A percentile compares a stretch with the other conserved stretches of the same genome.
Evolutionary conservation across 768 basidiomycete species (phyloP).

Genomic region (Russula sp.): DNA sequence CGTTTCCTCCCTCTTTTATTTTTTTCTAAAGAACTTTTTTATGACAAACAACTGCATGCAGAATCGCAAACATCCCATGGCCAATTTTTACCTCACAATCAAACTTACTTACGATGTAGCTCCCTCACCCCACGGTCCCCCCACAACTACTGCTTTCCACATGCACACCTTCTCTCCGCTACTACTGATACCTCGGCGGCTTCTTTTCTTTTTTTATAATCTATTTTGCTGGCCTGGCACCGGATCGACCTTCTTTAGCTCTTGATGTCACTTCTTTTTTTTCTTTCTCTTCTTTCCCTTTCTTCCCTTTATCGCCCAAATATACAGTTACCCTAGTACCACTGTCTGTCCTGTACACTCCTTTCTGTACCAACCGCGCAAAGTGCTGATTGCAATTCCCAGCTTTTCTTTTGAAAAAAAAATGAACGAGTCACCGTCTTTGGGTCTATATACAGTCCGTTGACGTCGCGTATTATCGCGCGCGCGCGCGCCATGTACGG

Average conservation of each 20-base stretch:
- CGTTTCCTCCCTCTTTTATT: no score
- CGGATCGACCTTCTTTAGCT: not conserved
- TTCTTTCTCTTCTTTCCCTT: not conserved
- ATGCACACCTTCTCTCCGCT: not conserved
- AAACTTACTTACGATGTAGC: not conserved
- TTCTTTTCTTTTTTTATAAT: slow-evolving; percentile 15
- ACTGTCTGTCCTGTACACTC: not conserved
- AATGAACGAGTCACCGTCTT: no score
- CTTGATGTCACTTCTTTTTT: not conserved
- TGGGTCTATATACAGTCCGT: no score
- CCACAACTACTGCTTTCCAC: no score
- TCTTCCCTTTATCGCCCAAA: not conserved
- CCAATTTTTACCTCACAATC: slow-evolving; percentile 1
- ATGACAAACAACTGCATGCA: not conserved
- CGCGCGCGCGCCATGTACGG: no score
- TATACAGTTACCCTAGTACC: not conserved
- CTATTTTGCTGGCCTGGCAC: slow-evolving; percentile 15
- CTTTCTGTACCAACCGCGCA: not conserved
- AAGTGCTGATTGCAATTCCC: not conserved
- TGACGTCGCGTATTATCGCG: no score
- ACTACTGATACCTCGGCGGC: slow-evolving; percentile 5
- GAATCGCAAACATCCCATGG: not conserved
- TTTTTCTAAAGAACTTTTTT: not conserved
- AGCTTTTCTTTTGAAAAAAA: not conserved
- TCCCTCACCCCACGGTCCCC: not conserved